Conservation (phyloP, 78 protist species). For the Ministeria vibrans region DNA sequence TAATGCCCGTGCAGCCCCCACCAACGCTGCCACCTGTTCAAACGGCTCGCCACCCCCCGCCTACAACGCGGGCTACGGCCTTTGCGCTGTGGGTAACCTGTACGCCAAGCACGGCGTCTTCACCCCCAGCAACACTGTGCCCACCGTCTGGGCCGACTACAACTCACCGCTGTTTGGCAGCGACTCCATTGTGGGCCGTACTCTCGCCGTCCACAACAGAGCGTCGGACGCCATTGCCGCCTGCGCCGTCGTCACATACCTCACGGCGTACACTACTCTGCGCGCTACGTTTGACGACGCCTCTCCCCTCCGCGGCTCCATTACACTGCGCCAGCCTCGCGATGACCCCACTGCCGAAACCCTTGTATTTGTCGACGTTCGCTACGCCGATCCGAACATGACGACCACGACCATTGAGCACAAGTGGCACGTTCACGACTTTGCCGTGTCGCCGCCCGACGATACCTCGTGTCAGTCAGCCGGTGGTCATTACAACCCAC, state of each 20-base stretch:
- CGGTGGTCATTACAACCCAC: not conserved
- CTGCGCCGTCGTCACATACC: not conserved
- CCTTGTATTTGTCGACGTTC: not conserved
- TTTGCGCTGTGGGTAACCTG: not conserved
- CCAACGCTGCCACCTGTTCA: not conserved
- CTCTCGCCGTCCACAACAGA: not conserved
- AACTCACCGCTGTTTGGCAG: not conserved
- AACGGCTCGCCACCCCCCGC: not conserved
- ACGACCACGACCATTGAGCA: not conserved
- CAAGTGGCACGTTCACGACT: not conserved
- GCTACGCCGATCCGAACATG: not conserved
- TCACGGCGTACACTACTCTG: not conserved
- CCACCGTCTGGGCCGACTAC: not conserved
- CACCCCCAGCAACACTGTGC: not conserved
- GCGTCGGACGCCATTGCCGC: not conserved
- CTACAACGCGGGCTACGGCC: no score
- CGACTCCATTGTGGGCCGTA: not conserved
- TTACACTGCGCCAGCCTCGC: not conserved
- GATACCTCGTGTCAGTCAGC: not conserved
- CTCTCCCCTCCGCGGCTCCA: not conserved
- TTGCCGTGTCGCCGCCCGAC: not conserved
- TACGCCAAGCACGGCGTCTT: not conserved
- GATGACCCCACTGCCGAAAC: not conserved
- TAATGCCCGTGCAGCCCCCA: not conserved
- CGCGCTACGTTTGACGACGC: not conserved